Evolutionary conservation across 1,284 basidiomycete genomes (phyloP).

Genomic region (Moesziomyces globuligerus): DNA sequence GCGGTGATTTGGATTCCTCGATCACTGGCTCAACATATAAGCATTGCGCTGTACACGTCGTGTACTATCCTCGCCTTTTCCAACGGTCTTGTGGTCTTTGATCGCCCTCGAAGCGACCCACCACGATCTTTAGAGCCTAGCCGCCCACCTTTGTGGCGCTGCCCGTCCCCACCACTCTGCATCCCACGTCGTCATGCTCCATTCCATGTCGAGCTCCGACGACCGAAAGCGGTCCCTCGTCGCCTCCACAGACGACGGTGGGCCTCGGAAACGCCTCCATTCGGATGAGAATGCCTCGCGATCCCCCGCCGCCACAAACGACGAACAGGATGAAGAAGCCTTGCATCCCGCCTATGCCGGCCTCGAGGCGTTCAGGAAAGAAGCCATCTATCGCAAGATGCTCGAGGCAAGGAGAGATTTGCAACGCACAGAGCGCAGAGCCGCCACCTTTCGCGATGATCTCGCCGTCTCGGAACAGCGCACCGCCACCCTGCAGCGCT

Average conservation of each 20-base stretch:
- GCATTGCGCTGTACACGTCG: too few relatives aligned
- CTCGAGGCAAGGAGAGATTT: conserved; percentile 56
- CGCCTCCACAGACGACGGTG: conserved; percentile 23
- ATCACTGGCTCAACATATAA: too few relatives aligned
- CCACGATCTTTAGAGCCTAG: background rate
- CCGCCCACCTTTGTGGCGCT: background rate
- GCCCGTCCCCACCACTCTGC: background rate
- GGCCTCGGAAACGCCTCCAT: conserved; percentile 44
- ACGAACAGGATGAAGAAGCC: conserved; percentile 35
- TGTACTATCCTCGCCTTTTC: too few relatives aligned
- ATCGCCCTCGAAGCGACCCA: background rate
- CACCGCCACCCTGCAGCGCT: conserved; percentile 43
- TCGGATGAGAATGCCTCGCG: conserved; percentile 17
- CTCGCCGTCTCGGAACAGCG: conserved; percentile 41
- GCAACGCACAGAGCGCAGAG: conserved; percentile 33
- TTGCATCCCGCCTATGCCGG: conserved; percentile 30
- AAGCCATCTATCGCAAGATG: conserved; percentile 62
- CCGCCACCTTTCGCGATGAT: conserved; percentile 20
- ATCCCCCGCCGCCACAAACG: conserved; percentile 28
- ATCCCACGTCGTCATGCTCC: conserved; percentile 24
- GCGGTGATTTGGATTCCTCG: too few relatives aligned
- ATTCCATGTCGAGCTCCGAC: conserved; percentile 37
- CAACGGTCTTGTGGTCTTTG: background rate
- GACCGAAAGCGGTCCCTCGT: conserved; percentile 55
- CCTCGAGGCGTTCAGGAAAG: conserved; percentile 58